Conservation (phyloP, 2,329 filamentous ascomycete species). For the Clonostachys rosea region DNA sequence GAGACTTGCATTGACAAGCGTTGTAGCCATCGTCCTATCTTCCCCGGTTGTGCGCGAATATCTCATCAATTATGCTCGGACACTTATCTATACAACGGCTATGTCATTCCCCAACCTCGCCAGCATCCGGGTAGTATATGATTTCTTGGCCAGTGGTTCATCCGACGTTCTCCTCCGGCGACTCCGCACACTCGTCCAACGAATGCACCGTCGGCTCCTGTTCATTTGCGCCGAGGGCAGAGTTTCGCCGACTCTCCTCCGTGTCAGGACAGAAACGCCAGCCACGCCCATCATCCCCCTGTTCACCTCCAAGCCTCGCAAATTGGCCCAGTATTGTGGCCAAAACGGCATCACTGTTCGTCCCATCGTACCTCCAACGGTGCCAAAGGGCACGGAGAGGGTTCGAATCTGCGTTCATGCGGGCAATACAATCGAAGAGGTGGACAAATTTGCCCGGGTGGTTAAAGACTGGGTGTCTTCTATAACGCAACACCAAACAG, state of each 20-base stretch:
- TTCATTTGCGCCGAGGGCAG: slow-evolving; percentile 18
- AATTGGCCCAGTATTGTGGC: slow-evolving; percentile 57
- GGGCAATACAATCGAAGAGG: slow-evolving; percentile 53
- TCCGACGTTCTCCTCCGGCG: slow-evolving; percentile 29
- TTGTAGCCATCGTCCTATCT: slow-evolving; percentile 52
- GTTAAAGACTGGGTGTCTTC: slow-evolving; percentile 41
- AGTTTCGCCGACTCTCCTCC: slow-evolving; percentile 23
- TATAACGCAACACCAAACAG: too few relatives aligned
- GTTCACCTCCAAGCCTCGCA: slow-evolving; percentile 51
- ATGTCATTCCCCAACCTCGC: slow-evolving; percentile 58
- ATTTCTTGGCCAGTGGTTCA: slow-evolving; percentile 44
- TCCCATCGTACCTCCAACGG: slow-evolving; percentile 64
- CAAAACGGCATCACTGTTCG: slow-evolving; percentile 53
- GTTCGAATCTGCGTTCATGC: slow-evolving; percentile 66
- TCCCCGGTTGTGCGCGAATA: slow-evolving; percentile 55
- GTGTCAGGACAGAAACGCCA: slow-evolving; percentile 21
- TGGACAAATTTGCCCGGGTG: slow-evolving; percentile 44
- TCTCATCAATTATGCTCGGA: slow-evolving; percentile 72
- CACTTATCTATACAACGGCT: slow-evolving; percentile 70
- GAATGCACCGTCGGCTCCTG: slow-evolving; percentile 39
- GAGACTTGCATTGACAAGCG: slow-evolving; percentile 4
- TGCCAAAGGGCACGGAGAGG: slow-evolving; percentile 57
- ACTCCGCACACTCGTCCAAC: slow-evolving; percentile 20
- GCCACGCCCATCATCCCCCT: slow-evolving; percentile 63
- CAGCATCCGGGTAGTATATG: slow-evolving; percentile 52